A percentile compares a stretch with the other conserved stretches of the same genome.
phyloP scores from a whole-genome alignment of 202 grass and related monocot species.

The Panicum hallii region DNA sequence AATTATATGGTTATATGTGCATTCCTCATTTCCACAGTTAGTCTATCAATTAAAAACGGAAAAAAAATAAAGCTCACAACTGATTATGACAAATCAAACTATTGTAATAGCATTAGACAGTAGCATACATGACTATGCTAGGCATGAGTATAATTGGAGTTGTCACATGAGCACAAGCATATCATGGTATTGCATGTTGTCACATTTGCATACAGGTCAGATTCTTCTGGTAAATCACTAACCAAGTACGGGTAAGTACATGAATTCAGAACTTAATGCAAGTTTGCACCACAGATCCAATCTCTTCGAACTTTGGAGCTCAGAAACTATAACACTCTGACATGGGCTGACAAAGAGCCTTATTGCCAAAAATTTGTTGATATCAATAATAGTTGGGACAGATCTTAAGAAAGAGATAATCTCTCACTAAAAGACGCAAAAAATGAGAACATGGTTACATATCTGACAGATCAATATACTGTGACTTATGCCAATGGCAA shows the following conservation, averaged over 20 bases:
- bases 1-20: neutral
- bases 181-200: neutral
- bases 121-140: conserved; percentile 26
- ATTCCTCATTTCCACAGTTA: neutral
- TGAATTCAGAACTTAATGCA: conserved; percentile 17
- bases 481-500: conserved; percentile 43
- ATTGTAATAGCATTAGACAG: conserved; percentile 23
- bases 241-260: neutral
- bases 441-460: conserved; percentile 57
- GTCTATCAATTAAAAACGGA: conserved; percentile 1
- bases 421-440: conserved; percentile 47
- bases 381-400: conserved; percentile 24
- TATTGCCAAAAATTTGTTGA: conserved; percentile 25
- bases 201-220: conserved; percentile 4
- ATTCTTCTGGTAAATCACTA: conserved; percentile 38
- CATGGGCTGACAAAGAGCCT: neutral
- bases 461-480: conserved; percentile 52
- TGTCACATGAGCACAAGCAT: conserved; percentile 4
- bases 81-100: conserved; percentile 19
- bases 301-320: conserved; percentile 28
- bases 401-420: conserved; percentile 34
- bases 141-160: neutral
- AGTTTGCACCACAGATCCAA: conserved; percentile 9
- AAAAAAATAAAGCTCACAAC: conserved; percentile 8
- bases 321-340: conserved; percentile 3